Evolutionary conservation across 2,329 filamentous ascomycete species (phyloP).

Genomic region (Neopestalotiopsis clavispora): DNA sequence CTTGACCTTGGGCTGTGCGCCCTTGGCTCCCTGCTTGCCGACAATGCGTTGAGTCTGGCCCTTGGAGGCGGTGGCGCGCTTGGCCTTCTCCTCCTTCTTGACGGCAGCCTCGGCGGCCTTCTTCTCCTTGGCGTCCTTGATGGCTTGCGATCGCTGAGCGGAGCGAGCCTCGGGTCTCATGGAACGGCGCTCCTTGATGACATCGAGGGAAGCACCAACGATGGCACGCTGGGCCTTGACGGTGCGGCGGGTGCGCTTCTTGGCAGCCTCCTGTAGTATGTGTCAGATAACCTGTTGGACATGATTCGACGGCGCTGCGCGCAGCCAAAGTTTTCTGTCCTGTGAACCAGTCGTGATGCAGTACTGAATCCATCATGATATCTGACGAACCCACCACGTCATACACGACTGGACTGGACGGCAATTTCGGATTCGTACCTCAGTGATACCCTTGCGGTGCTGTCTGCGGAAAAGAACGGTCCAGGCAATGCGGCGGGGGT

Average conservation of each 20-base stretch:
- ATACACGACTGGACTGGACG: not conserved
- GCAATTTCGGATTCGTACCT: slow-evolving; percentile 66
- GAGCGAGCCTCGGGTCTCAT: slow-evolving; percentile 94
- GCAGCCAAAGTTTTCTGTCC: not conserved
- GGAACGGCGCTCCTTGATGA: slow-evolving; percentile 98
- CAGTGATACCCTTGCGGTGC: slow-evolving; percentile 99
- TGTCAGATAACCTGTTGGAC: slow-evolving; percentile 40
- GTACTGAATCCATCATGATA: not conserved
- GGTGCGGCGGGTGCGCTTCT: slow-evolving; percentile 98
- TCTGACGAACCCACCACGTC: not conserved
- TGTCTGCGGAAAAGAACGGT: slow-evolving; percentile 97
- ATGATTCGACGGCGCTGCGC: not conserved
- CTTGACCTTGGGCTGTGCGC: slow-evolving; percentile 82
- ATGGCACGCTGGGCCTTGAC: slow-evolving; percentile 99
- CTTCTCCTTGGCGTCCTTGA: slow-evolving; percentile 99
- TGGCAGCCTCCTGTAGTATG: slow-evolving; percentile 87
- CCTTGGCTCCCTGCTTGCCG: slow-evolving; percentile 98
- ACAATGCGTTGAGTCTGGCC: slow-evolving; percentile 80
- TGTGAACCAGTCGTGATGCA: not conserved
- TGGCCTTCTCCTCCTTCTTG: slow-evolving; percentile 99
- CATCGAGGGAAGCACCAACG: slow-evolving; percentile 98
- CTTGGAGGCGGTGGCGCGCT: slow-evolving; percentile 78
- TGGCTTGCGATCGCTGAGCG: slow-evolving; percentile 86
- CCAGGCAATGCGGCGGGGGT: slow-evolving; percentile 99
- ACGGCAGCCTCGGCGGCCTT: slow-evolving; percentile 82